Base-by-base conservation (phyloP, 768 basidiomycete species). In the Auricularia sp. region DNA sequence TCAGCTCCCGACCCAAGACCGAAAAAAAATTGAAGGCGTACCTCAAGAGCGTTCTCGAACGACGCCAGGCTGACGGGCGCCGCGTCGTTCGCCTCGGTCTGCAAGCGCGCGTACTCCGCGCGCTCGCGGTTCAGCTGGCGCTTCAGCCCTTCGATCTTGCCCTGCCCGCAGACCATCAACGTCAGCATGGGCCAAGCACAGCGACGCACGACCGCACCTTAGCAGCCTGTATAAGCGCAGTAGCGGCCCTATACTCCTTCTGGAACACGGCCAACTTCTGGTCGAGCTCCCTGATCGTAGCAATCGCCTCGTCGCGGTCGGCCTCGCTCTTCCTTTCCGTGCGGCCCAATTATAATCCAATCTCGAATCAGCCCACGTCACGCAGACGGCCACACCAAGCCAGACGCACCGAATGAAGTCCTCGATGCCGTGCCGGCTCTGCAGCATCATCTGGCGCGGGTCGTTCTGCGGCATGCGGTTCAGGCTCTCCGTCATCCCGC, bases 61-160 rank as follows among this genome's bases (percentile, higher is more conserved):
- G 80, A 82, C 24, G 81, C 77, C n/a, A 89, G 77, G 68, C 82
- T 81, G 6, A 82, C 82, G 1, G 89, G 87, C 72, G 88, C 76
- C 13, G 89, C 87, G 21, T 89, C 87, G 65, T 87, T 88, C 13
- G 81, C 80, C 67, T 88, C 87, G 13, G 64, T 54, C 54, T 67
- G 36, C 14, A 70, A 29, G 16, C 42, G 39, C 5, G 47, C 54
- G 47, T 64, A 44, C 62, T 63, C 10, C 47, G 47, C 8, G 47
- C 16, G 47, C 21, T 51, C 47, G 47, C 47, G 7, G 47, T 16
- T 51, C 6, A 51, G 47, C 47, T 18, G 47, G 47, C 47, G 47
- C 14, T 18, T 16, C 10, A 21, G 14, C 18, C 21, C 18, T 16
- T 62, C 62, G 6, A 37, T 7, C 21, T 39, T 6, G 62, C 18